These are phyloP conservation scores for Calonectria pseudoturangicola DNA, from an alignment of 2,329 filamentous ascomycete genomes.

Conservation along the genomic window DNA sequence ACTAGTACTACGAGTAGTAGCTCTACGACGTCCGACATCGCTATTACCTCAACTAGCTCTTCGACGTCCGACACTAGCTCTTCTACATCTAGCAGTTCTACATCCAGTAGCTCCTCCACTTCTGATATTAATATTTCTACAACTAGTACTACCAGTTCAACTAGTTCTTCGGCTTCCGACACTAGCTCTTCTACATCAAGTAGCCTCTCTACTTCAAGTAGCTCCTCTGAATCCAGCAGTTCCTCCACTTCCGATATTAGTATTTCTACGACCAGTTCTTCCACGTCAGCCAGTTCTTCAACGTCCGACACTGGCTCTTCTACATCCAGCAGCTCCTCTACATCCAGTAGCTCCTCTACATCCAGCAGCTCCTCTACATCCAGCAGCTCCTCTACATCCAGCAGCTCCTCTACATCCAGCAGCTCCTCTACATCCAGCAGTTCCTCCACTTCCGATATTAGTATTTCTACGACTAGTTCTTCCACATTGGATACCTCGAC, in stretches of 20 bases:
- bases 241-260: background rate
- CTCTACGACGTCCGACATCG: background rate
- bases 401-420: no score
- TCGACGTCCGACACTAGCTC: background rate
- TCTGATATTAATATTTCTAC: background rate
- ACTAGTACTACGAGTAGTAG: background rate
- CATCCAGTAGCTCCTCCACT: background rate
- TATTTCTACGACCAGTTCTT: background rate
- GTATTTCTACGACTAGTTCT: background rate
- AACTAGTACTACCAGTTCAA: background rate
- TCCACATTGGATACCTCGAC: background rate
- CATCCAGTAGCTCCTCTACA: background rate
- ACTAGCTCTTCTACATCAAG: background rate
- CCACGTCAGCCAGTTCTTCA: background rate
- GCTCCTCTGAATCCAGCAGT: background rate
- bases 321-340: background rate
- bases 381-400: no score
- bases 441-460: background rate
- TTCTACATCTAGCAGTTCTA: background rate
- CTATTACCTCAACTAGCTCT: background rate
- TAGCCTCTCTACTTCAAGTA: no score
- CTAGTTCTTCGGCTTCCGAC: background rate
- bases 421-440: background rate
- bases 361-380: background rate
- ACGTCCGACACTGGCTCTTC: background rate